Evolutionary conservation across 1,139 yeast species (phyloP).

Genomic region (Nadsonia commutata): DNA sequence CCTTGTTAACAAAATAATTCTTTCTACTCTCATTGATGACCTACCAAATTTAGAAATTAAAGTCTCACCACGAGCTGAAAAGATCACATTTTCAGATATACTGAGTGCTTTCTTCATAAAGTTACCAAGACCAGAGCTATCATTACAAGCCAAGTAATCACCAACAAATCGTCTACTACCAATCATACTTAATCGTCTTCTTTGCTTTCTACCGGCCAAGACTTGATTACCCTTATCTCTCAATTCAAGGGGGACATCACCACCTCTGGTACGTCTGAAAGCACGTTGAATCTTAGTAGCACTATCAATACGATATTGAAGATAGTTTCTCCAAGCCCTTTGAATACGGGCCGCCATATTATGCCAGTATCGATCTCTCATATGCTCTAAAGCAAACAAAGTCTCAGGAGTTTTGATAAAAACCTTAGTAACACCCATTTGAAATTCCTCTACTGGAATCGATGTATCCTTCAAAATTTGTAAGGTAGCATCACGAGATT

Average conservation of each 20-base stretch:
- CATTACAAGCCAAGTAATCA: constrained; percentile 77
- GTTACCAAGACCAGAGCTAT: constrained; percentile 52
- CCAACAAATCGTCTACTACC: constrained; percentile 92
- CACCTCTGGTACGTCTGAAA: constrained; percentile 70
- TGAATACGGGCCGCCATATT: constrained; percentile 97
- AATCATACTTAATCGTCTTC: constrained; percentile 73
- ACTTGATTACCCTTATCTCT: constrained; percentile 71
- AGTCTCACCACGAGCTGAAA: constrained; percentile 71
- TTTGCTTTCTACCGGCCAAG: constrained; percentile 66
- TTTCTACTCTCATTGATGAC: constrained; percentile 65
- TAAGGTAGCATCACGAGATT: constrained; percentile 62
- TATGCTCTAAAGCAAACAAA: constrained; percentile 82
- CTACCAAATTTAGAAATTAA: constrained; percentile 82
- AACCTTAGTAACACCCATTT: constrained; percentile 87
- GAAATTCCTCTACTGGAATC: constrained; percentile 72
- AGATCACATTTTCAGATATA: constrained; percentile 53
- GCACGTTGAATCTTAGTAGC: constrained; percentile 74
- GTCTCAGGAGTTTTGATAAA: constrained; percentile 97
- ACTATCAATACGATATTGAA: constrained; percentile 71
- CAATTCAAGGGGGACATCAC: constrained; percentile 60
- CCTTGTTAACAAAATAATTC: constrained; percentile 57
- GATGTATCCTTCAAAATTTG: constrained; percentile 69
- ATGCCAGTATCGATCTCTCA: constrained; percentile 97
- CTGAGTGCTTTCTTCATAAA: constrained; percentile 49
- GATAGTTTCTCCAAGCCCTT: constrained; percentile 85